Conservation (phyloP, 2,329 filamentous ascomycete genomes). For the Ophiocordyceps robertsii region DNA sequence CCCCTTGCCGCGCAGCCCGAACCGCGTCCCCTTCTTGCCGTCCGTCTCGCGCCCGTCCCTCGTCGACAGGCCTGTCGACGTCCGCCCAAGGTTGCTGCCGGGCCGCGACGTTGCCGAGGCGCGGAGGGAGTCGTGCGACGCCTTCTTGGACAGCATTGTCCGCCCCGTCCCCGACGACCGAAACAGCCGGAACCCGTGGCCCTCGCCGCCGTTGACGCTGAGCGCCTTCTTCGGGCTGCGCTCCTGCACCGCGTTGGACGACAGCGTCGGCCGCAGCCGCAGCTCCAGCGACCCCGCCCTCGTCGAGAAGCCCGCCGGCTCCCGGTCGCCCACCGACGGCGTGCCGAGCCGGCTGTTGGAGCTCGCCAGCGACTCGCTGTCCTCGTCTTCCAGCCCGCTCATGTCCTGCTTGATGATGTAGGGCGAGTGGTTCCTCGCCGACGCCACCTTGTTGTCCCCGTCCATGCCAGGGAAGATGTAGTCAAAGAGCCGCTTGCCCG, state of each 20-base stretch:
- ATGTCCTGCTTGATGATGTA: constrained; percentile 34
- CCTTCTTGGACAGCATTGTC: constrained; percentile 31
- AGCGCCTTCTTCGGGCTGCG: constrained; percentile 32
- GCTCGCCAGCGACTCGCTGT: constrained; percentile 26
- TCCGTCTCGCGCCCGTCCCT: constrained; percentile 23
- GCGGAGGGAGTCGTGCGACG: constrained; percentile 42
- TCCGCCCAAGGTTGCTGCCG: constrained; percentile 24
- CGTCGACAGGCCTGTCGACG: constrained; percentile 29
- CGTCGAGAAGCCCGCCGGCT: constrained; percentile 36
- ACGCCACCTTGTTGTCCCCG: constrained; percentile 29
- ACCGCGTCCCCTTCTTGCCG: constrained; percentile 37
- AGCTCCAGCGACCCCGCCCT: constrained; percentile 66
- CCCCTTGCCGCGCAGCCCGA: constrained; percentile 37
- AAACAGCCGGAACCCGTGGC: constrained; percentile 39
- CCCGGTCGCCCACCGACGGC: constrained; percentile 31
- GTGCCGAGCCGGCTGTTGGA: constrained; percentile 23
- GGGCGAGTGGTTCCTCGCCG: constrained; percentile 41
- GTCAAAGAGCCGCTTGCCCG: constrained; percentile 86
- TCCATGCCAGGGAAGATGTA: constrained; percentile 90
- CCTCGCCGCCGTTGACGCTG: constrained; percentile 31
- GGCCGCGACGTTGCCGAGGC: constrained; percentile 25
- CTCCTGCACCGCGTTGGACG: constrained; percentile 31
- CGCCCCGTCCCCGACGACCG: constrained; percentile 28
- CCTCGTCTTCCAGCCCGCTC: constrained; percentile 30
- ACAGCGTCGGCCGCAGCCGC: constrained; percentile 71